These are phyloP conservation scores for Xylariomycetidae sp. DNA, from an alignment of 2,329 filamentous ascomycete genomes.

Conservation along the genomic window DNA sequence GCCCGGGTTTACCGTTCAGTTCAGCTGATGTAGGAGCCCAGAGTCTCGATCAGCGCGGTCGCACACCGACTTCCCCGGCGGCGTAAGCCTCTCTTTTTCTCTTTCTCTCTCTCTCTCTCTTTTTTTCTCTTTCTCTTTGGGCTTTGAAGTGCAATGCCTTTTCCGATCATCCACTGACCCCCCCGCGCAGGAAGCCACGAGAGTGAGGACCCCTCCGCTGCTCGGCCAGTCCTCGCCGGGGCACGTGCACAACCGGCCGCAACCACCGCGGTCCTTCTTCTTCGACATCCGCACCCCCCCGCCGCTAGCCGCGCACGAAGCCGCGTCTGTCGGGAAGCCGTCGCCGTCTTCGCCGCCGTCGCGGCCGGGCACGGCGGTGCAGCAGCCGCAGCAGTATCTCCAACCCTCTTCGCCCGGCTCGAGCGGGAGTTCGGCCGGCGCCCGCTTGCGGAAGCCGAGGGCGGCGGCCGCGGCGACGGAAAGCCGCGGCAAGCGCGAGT, in stretches of 20 bases:
- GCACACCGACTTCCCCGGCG: conserved; percentile 24
- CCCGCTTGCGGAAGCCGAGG: too few species aligned
- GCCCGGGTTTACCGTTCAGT: too few species aligned
- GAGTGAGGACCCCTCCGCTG: conserved; percentile 41
- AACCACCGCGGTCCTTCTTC: conserved; percentile 39
- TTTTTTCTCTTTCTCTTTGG: too few species aligned
- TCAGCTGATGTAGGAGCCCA: too few species aligned
- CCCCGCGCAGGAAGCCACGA: conserved; percentile 40
- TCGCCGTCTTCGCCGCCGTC: neutral
- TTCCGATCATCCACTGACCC: neutral
- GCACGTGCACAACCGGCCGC: too few species aligned
- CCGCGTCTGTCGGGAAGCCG: neutral
- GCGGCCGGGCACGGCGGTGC: too few species aligned
- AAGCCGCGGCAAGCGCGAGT: conserved; percentile 12
- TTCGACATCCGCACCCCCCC: conserved; percentile 32
- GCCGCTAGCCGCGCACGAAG: neutral
- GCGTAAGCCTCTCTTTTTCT: conserved; percentile 28
- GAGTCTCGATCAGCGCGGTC: too few species aligned
- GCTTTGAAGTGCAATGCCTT: too few species aligned
- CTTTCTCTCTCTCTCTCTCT: too few species aligned
- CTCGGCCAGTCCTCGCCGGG: conserved; percentile 30
- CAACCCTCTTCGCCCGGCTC: too few species aligned
- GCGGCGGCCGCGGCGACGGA: neutral
- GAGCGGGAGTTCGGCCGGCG: too few species aligned
- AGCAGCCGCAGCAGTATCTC: neutral